Base-by-base conservation (phyloP, 2,329 filamentous ascomycete species). In the Pyrenochaeta sp. region DNA sequence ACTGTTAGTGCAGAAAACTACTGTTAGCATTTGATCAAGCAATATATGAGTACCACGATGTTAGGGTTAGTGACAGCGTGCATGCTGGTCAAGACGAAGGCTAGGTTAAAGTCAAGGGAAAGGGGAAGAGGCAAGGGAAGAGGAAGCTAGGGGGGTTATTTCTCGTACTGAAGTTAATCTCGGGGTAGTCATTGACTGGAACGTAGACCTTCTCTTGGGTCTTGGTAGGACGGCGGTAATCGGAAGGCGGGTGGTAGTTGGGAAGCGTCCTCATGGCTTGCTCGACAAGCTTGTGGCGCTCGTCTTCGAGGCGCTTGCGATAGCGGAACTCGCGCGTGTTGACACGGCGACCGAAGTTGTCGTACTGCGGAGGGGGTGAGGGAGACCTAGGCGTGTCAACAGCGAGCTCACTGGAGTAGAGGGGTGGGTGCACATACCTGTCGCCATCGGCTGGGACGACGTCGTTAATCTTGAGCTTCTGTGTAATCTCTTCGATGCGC, bases 131-230 rank as follows among this genome's bases (percentile, higher is more conserved):
- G n/a, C 61, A 47, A 51, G 58, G 52, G 58, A 65, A 63, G 67
- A 73, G 71, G 73, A n/a, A 72, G 67, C 67, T 67, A 68, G 85
- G 91, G 90, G 91, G 90, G 96, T 96, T 96, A 92, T 87, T 92
- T 94, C 93, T n/a, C 93, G 93, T 96, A 99, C 94, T 99, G 90
- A 99, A 99, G 88, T 99, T 99, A 87, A 99, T 97, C 77, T 99
- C 94, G 82, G 94, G 94, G 76, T 99, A 99, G 77, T 99, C 94
- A 85, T 99, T 99, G 80, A 99, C 94, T 74, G 94, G 94, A 75
- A 99, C 94, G 74, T 99, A 99, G 88, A 99, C 95, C 83, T 99
- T 99, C 83, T 99, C 94, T 78, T 99, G 94, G 72, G 94, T 99
- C 88, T 99, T 99, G 74, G 93, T 97, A 53, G 94, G 94, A 67